Evolutionary conservation across 73 alveolate species (phyloP).

Genomic region (Paramecium pentaurelia): DNA sequence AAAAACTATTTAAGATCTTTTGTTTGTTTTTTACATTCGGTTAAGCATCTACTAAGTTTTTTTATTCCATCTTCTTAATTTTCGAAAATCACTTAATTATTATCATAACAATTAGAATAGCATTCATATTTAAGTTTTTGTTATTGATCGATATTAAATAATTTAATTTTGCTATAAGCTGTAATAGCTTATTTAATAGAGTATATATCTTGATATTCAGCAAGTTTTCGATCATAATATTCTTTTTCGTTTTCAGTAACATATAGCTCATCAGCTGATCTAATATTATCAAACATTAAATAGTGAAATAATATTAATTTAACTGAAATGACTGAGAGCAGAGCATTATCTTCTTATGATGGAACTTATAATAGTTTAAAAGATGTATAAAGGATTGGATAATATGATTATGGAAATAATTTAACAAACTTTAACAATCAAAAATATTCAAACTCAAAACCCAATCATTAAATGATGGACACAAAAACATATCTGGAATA

Average conservation of each 20-base stretch:
- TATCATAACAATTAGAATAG: background rate
- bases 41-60: background rate
- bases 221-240: background rate
- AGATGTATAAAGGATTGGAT: background rate
- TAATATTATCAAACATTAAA: conserved; percentile 24
- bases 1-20: background rate
- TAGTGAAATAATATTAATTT: background rate
- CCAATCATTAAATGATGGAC: background rate
- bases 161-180: background rate
- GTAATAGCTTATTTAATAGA: background rate
- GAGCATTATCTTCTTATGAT: conserved; percentile 42
- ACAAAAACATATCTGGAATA: conserved; percentile 13
- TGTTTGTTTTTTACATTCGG: background rate
- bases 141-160: background rate
- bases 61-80: background rate
- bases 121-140: background rate
- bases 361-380: conserved; percentile 48
- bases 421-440: background rate
- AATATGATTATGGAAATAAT: conserved; percentile 1
- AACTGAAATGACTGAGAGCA: background rate
- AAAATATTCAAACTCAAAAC: background rate
- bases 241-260: conserved; percentile 15
- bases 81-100: background rate
- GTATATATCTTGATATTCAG: background rate
- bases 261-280: background rate